A percentile compares a stretch with the other conserved stretches of the same genome.
Evolutionary conservation across 1,139 yeast species (phyloP).

Genomic region (Lodderomyces orthopsilosis): DNA sequence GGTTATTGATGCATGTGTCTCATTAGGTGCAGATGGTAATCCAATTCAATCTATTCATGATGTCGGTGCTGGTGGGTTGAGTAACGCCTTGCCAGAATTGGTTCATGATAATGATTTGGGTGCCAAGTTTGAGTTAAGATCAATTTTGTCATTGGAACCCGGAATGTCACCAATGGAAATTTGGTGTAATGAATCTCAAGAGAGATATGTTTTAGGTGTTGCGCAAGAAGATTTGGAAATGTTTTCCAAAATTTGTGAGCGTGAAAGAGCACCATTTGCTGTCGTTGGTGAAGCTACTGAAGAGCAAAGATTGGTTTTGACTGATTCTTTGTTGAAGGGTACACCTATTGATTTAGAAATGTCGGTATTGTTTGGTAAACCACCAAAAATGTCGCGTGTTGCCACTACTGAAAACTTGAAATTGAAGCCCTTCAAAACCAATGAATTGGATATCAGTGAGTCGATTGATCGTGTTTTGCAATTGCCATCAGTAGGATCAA

Average conservation of each 20-base stretch:
- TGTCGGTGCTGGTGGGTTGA: conserved; percentile 99
- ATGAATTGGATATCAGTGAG: conserved; percentile 43
- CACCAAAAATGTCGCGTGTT: conserved; percentile 90
- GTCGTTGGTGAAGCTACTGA: conserved; percentile 93
- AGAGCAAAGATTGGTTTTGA: conserved; percentile 78
- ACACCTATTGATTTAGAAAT: conserved; percentile 96
- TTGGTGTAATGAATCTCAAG: conserved; percentile 99
- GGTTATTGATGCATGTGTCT: conserved; percentile 91
- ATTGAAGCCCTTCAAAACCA: conserved; percentile 46
- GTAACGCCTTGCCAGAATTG: conserved; percentile 95
- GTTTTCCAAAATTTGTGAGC: conserved; percentile 78
- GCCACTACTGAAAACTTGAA: conserved; percentile 63
- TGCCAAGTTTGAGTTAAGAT: conserved; percentile 88
- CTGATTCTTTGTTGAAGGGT: conserved; percentile 69
- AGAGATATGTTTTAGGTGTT: conserved; percentile 93
- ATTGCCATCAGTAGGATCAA: conserved; percentile 94
- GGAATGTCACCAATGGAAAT: conserved; percentile 99
- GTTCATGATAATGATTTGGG: conserved; percentile 97
- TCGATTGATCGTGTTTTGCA: conserved; percentile 81
- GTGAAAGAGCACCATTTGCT: conserved; percentile 96
- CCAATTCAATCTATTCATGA: conserved; percentile 97
- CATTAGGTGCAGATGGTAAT: conserved; percentile 65
- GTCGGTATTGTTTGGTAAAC: conserved; percentile 95
- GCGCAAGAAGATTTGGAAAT: conserved; percentile 70
- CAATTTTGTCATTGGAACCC: conserved; percentile 87